phyloP scores from a whole-genome alignment of 805 yeast genomes.

The Blastobotrys americana region DNA sequence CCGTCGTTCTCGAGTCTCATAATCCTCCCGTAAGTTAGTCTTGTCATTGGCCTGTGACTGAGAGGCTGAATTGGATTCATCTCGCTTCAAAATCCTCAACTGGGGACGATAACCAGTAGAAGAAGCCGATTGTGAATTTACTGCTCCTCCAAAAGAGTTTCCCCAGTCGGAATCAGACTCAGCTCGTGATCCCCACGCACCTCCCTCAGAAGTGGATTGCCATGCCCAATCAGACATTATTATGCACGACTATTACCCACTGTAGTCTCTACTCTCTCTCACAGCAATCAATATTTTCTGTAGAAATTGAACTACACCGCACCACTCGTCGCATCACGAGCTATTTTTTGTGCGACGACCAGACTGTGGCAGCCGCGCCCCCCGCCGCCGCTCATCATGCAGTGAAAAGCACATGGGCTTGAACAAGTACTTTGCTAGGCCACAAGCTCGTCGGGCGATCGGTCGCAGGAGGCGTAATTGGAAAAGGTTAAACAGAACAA shows the following conservation, averaged over 20 bases:
- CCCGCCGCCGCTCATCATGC: no score
- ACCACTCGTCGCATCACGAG: not conserved
- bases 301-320: not conserved
- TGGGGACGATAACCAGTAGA: constrained; percentile 16
- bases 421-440: no score
- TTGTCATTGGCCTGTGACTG: constrained; percentile 1
- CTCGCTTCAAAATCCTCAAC: constrained; percentile 16
- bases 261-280: no score
- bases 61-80: not conserved
- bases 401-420: no score
- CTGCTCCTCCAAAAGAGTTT: constrained; percentile 1
- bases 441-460: no score
- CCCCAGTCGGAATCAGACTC: not conserved
- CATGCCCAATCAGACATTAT: not conserved
- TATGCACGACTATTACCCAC: no score
- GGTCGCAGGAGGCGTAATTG: no score
- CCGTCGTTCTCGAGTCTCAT: constrained; percentile 7
- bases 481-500: no score
- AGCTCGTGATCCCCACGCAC: not conserved
- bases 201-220: not conserved
- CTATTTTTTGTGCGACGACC: no score
- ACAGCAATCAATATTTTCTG: not conserved
- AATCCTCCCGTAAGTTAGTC: constrained; percentile 6
- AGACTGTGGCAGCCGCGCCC: no score
- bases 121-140: not conserved